Evolutionary conservation across 148 eudicot species (phyloP).

Genomic region (Drosera capensis): DNA sequence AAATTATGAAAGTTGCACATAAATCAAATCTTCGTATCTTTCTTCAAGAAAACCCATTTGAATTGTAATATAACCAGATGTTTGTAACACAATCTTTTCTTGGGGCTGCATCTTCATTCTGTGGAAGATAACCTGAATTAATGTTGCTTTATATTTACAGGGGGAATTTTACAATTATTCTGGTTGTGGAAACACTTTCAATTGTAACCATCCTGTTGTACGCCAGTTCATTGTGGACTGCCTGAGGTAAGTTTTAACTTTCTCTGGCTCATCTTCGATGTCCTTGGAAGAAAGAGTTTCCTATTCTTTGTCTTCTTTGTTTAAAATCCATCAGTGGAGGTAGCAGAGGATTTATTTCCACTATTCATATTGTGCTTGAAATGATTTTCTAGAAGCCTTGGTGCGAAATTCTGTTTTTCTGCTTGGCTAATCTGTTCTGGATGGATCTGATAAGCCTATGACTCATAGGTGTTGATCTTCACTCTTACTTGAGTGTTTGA

Average conservation of each 20-base stretch:
- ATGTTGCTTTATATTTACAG: conserved; percentile 18
- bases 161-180: conserved; percentile 95
- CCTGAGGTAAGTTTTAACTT: conserved; percentile 71
- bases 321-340: too few species aligned
- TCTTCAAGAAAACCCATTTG: too few species aligned
- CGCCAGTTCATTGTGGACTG: conserved; percentile 91
- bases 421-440: neutral
- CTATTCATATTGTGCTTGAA: too few species aligned
- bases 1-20: neutral
- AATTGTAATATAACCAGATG: too few species aligned
- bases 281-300: too few species aligned
- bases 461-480: neutral
- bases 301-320: neutral
- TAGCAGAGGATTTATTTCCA: too few species aligned
- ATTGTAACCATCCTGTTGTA: conserved; percentile 92
- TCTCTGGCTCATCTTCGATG: too few species aligned
- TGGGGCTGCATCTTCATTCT: neutral
- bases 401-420: too few species aligned
- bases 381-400: too few species aligned
- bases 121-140: neutral
- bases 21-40: too few species aligned
- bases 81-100: neutral
- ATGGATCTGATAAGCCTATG: neutral
- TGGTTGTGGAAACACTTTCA: conserved; percentile 97
- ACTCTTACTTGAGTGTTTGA: neutral